Evolutionary conservation across 2,329 filamentous ascomycete species (phyloP), one percentile per base, ranked within the genome.

Genomic region (Diaporthe sp.): DNA sequence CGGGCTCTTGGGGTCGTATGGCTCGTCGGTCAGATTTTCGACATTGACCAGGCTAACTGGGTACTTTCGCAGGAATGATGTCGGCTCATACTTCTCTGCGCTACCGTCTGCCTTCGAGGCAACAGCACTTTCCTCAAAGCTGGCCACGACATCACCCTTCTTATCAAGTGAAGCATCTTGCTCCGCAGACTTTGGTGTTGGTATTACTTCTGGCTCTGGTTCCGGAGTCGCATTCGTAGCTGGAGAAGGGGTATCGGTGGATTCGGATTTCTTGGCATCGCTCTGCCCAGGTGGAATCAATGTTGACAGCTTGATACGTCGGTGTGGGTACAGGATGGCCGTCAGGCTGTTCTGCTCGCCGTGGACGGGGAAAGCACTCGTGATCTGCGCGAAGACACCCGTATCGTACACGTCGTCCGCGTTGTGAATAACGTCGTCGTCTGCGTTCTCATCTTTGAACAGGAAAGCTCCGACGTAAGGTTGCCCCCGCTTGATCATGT

Each of bases 331-430:
- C 25, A 99, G 88, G 53, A 99, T 97, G 34, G 96, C 96, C 6
- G 97, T 98, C 80, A 99, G 88, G 74, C 93, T 94, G 68, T 92
- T 92, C 78, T 96, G 94, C 80, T 98, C 95, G 19, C 95, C 95
- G 77, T 94, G 92, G 4, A 97, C 94, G 22, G 97, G 96, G 82
- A 98, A 98, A 3, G 95, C 95, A 82, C 96, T 98, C 1, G 97
- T 99, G 78, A 99, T 96, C 83, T 99, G 97, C 65, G 97, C 98
- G 83, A 99, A 99, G 2, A 98, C 97, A 77, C 97, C 97, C 22
- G 97, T 94, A 79, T 98, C 95, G 84, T 99, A 94, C 42, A 99
- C 96, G 80, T 99, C 97, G 77, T 96, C 94, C 39, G 94, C 88
- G 78, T 93, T 96, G 78, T 96, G 94, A 82, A 99, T 98, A 67